These are phyloP conservation scores for Leccinum rimulosum DNA, from an alignment of 768 basidiomycete species.

Conservation along the genomic window DNA sequence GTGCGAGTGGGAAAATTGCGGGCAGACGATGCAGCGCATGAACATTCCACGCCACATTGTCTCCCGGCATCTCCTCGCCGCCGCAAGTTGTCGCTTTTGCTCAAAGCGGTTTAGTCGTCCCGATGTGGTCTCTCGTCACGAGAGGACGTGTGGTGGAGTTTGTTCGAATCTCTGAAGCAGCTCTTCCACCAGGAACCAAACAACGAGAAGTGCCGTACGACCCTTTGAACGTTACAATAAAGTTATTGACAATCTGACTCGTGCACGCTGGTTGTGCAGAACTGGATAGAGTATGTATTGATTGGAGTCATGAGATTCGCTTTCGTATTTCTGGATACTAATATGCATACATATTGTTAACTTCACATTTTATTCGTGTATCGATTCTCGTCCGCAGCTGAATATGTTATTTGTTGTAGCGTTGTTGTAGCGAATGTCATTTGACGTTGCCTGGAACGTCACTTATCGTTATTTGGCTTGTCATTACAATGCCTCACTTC, in stretches of 20 bases:
- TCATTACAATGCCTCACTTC: neutral
- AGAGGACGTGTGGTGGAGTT: constrained; percentile 18
- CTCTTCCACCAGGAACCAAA: neutral
- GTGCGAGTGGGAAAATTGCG: constrained; percentile 26
- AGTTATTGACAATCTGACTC: neutral
- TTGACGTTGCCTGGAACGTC: neutral
- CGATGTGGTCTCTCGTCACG: constrained; percentile 28
- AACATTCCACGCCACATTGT: constrained; percentile 30
- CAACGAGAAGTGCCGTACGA: neutral
- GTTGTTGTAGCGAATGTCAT: constrained; percentile 2
- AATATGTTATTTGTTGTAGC: constrained; percentile 6
- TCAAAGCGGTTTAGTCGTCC: constrained; percentile 25
- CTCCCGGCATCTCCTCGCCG: constrained; percentile 26
- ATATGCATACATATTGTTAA: constrained; percentile 11
- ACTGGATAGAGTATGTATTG: neutral
- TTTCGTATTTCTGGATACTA: constrained; percentile 3
- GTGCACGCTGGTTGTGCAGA: neutral
- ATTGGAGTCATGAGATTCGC: neutral
- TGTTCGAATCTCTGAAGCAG: neutral
- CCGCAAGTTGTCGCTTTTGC: constrained; percentile 24
- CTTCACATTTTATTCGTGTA: constrained; percentile 10
- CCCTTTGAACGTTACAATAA: neutral
- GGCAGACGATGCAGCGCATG: constrained; percentile 27
- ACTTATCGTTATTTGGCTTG: constrained; percentile 3
- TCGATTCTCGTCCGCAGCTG: constrained; percentile 1